These are phyloP conservation scores for Rhytidhysteron rufulum DNA, from an alignment of 2,329 filamentous ascomycete genomes.

Conservation along the genomic window DNA sequence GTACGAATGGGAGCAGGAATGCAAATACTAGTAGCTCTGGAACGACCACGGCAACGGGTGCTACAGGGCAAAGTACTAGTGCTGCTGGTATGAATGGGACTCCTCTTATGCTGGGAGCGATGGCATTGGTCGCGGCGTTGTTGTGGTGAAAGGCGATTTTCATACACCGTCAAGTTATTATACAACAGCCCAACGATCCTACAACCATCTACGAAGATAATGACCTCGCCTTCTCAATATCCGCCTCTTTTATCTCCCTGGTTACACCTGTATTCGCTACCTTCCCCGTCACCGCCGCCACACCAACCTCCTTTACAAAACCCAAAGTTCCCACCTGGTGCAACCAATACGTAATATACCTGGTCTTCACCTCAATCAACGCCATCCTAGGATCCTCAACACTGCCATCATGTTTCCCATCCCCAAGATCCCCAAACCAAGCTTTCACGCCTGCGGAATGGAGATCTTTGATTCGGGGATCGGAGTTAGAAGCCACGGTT, in stretches of 20 bases:
- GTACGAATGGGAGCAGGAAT: background rate
- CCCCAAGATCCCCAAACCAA: constrained; percentile 51
- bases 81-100: background rate
- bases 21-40: background rate
- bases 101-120: background rate
- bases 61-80: background rate
- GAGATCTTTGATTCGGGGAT: constrained; percentile 48
- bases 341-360: constrained; percentile 39
- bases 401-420: constrained; percentile 46
- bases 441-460: constrained; percentile 37
- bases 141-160: no score
- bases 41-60: background rate
- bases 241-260: constrained; percentile 47
- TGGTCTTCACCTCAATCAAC: constrained; percentile 36
- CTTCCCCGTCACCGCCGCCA: constrained; percentile 34
- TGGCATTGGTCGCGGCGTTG: background rate
- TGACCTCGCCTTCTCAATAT: constrained; percentile 41
- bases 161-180: no score
- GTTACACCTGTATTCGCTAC: constrained; percentile 41
- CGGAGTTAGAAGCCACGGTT: constrained; percentile 38
- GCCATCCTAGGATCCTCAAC: constrained; percentile 47
- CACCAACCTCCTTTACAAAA: constrained; percentile 38
- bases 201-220: constrained; percentile 15
- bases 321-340: constrained; percentile 32
- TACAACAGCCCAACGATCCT: no score